Evolutionary conservation across 2,329 filamentous ascomycete genomes (phyloP), one percentile per base, ranked within the genome.

Genomic region (Ramularia collo-cygni): DNA sequence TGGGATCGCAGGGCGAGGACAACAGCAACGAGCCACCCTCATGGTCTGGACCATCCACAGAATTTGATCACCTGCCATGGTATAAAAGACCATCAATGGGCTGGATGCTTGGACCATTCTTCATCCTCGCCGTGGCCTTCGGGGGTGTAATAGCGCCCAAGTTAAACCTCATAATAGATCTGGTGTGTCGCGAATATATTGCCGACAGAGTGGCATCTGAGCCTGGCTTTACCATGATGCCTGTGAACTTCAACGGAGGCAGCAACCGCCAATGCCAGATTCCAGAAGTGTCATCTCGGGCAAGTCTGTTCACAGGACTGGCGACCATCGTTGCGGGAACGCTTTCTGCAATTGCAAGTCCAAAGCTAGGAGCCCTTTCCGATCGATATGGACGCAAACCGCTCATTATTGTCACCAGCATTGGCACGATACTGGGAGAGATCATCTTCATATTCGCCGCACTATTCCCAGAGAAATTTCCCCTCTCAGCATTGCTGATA

Each of bases 61-160:
- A 85, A 52, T 85, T 82, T 47, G 67, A 69, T 21, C 69, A 69
- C 6, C 50, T 81, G 37, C 72, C 79, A 3, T 80, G 77, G 77
- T 79, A 77, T 69, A 73, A 67, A 46, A 68, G 60, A 49, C 81
- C 82, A 10, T 81, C 77, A 33, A 77, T 93, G 37, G 85, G 74
- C 63, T 96, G 88, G 85, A 71, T 96, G 4, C 63, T 96, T 6
- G 77, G 76, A 0, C 85, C 88, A 1, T 92, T 89, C 63, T 72
- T 84, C 40, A 64, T 95, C 31, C 90, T 87, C 58, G 86, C 87
- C 0, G 69, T 93, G 38, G 88, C 89, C 0, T 90, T 92, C 62
- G 92, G 90, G 21, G 87, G 86, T 41, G 76, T 85, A 5, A 70
- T 92, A 6, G 85, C 95, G 7, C 89, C 90, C 8, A 92, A 84